Conservation (phyloP, 202 grass and related monocot genomes). For the Carex arenaria region DNA sequence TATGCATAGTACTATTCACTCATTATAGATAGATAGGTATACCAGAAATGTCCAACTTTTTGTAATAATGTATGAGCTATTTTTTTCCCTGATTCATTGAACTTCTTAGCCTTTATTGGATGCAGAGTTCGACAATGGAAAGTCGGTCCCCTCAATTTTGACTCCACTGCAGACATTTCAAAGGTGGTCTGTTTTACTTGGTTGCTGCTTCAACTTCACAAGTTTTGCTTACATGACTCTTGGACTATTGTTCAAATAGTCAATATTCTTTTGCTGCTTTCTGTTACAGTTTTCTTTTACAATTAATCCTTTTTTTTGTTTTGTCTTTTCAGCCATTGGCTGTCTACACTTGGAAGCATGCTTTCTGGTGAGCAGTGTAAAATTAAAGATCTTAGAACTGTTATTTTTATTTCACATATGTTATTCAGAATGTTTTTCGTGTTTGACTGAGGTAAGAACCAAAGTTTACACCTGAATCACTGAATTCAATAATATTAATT, state of each 20-base stretch:
- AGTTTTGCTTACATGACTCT: neutral
- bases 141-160: conserved; percentile 61
- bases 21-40: neutral
- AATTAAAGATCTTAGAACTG: neutral
- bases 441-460: neutral
- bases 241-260: neutral
- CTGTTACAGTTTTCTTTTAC: neutral
- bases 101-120: conserved; percentile 11
- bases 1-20: too few relatives aligned
- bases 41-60: neutral
- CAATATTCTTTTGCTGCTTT: conserved; percentile 12
- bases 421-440: neutral
- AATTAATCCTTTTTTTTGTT: conserved; percentile 13
- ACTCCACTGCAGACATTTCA: conserved; percentile 35
- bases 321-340: conserved; percentile 52
- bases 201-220: neutral
- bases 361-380: conserved; percentile 57
- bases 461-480: neutral
- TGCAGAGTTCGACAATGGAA: conserved; percentile 89
- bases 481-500: neutral
- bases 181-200: conserved; percentile 40
- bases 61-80: neutral
- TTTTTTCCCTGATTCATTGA: neutral
- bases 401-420: neutral
- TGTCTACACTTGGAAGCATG: conserved; percentile 89